Conservation (phyloP, 2,329 filamentous ascomycete genomes). For the Biscogniauxia sp. region DNA sequence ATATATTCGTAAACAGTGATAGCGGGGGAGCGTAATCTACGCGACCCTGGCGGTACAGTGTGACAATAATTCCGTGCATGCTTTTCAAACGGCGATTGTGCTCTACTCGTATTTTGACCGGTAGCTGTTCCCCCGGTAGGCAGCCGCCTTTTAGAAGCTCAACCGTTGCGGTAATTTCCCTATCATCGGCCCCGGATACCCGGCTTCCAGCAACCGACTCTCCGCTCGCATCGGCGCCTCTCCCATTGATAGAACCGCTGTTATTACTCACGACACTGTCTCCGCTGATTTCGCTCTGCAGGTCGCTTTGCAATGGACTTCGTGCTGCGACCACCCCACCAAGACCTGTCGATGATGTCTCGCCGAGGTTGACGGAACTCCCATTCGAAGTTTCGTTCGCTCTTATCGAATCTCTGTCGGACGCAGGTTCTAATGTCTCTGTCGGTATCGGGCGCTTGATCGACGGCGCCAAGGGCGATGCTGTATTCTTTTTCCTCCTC, state of each 20-base stretch:
- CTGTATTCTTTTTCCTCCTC: conserved; percentile 57
- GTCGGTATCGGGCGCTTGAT: conserved; percentile 34
- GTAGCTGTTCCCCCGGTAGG: conserved; percentile 78
- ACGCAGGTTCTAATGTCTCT: conserved; percentile 39
- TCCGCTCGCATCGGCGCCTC: conserved; percentile 43
- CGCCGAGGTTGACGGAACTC: conserved; percentile 40
- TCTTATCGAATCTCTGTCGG: conserved; percentile 38
- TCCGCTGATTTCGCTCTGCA: conserved; percentile 66
- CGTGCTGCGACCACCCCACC: conserved; percentile 36
- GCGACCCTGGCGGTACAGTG: conserved; percentile 84
- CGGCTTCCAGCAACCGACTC: conserved; percentile 50
- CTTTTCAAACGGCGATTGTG: conserved; percentile 90
- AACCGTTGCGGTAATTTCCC: conserved; percentile 82
- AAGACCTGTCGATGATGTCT: conserved; percentile 31
- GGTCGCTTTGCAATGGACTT: conserved; percentile 34
- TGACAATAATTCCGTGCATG: conserved; percentile 88
- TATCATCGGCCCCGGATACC: conserved; percentile 57
- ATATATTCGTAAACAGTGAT: conserved; percentile 50
- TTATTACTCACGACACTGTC: conserved; percentile 69
- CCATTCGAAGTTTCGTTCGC: conserved; percentile 39
- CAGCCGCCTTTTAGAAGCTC: conserved; percentile 81
- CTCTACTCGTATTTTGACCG: conserved; percentile 76
- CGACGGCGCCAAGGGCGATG: conserved; percentile 42
- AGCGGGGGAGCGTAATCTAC: conserved; percentile 72
- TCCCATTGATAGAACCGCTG: conserved; percentile 56